phyloP scores from a whole-genome alignment of 2,329 filamentous ascomycete species.

The Rhytidhysteron rufulum region DNA sequence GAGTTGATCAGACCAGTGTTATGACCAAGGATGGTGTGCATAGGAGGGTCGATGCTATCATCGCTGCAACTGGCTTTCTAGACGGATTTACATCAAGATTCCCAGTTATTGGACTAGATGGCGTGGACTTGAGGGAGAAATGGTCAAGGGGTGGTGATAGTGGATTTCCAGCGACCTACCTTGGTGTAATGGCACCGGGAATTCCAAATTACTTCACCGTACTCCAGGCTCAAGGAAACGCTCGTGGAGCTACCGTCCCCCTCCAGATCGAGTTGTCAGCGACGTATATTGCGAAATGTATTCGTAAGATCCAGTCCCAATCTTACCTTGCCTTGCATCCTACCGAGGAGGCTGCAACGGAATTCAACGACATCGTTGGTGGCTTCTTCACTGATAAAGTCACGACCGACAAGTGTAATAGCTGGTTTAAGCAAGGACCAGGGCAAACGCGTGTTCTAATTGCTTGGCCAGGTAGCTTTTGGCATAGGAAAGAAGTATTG shows the following conservation, averaged over 20 bases:
- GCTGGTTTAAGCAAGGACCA: constrained; percentile 4
- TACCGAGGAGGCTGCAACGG: constrained; percentile 1
- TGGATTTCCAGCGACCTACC: no score
- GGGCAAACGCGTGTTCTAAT: constrained; percentile 2
- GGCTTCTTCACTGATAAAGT: constrained; percentile 6
- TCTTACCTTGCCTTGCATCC: constrained; percentile 3
- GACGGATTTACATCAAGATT: background rate
- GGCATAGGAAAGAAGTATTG: no score
- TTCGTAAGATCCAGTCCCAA: constrained; percentile 5
- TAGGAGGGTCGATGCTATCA: constrained; percentile 2
- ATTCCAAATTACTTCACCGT: no score
- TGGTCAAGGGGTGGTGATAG: no score
- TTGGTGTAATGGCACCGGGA: no score
- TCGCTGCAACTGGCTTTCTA: constrained; percentile 1
- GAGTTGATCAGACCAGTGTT: constrained; percentile 1
- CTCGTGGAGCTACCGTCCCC: constrained; percentile 3
- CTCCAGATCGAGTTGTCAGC: constrained; percentile 4
- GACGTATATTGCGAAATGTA: constrained; percentile 5
- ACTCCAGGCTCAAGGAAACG: no score
- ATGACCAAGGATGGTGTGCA: constrained; percentile 4
- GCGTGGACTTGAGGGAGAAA: background rate
- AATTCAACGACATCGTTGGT: constrained; percentile 6
- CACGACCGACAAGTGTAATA: constrained; percentile 3
- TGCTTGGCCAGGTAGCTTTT: constrained; percentile 7
- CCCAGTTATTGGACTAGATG: constrained; percentile 1